These are phyloP conservation scores for Aspergillus sclerotioniger DNA, from an alignment of 495 filamentous ascomycete genomes.

Conservation along the genomic window DNA sequence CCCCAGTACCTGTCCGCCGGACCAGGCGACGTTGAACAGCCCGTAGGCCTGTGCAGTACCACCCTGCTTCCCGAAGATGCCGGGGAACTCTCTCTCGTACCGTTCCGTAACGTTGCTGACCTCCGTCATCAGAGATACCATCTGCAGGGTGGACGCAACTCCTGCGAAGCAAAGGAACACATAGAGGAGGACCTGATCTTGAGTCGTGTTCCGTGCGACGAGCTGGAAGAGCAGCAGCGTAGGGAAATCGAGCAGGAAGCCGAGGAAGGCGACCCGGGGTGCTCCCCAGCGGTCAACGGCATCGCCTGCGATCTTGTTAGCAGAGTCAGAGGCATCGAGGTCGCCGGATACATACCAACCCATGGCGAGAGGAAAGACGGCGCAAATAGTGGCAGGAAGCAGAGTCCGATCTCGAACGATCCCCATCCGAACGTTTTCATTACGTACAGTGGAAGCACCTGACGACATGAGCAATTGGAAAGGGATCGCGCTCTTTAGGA, in stretches of 20 bases:
- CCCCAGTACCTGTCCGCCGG: constrained; percentile 60
- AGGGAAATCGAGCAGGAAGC: constrained; percentile 47
- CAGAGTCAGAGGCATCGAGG: constrained; percentile 38
- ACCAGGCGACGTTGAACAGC: constrained; percentile 58
- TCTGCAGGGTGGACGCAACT: constrained; percentile 31
- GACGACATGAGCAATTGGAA: neutral
- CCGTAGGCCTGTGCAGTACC: constrained; percentile 61
- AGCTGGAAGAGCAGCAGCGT: constrained; percentile 53
- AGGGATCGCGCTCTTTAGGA: neutral
- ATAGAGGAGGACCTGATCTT: constrained; percentile 35
- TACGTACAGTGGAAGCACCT: constrained; percentile 45
- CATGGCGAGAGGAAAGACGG: constrained; percentile 34
- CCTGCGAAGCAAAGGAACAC: constrained; percentile 34
- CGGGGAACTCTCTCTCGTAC: constrained; percentile 32
- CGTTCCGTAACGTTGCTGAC: constrained; percentile 32
- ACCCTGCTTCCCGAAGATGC: constrained; percentile 52
- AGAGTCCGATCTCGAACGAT: constrained; percentile 55
- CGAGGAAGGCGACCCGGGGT: constrained; percentile 44
- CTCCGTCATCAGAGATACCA: constrained; percentile 38
- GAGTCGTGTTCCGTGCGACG: constrained; percentile 29
- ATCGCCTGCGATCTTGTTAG: constrained; percentile 34
- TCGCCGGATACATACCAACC: constrained; percentile 28
- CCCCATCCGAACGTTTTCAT: constrained; percentile 55
- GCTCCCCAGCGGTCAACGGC: constrained; percentile 52
- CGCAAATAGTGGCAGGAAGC: constrained; percentile 56